These are phyloP conservation scores for Ogataea siamensis DNA, from an alignment of 805 yeast species.

Conservation along the genomic window DNA sequence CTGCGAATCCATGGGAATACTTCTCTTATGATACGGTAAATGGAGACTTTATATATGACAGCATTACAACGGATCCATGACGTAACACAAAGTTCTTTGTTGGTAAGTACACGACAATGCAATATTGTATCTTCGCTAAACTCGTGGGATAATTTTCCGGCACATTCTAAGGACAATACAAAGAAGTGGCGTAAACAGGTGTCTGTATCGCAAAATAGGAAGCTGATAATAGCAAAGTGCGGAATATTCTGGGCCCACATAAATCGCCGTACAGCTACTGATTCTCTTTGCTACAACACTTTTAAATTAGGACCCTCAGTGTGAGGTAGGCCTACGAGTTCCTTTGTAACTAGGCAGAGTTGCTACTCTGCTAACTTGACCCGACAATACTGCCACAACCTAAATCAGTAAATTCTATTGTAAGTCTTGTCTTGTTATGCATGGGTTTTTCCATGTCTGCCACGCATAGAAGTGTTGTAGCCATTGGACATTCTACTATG, in stretches of 20 bases:
- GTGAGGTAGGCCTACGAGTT: too few relatives aligned
- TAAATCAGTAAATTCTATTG: too few relatives aligned
- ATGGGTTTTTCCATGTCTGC: too few relatives aligned
- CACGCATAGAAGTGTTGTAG: too few relatives aligned
- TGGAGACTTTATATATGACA: constrained; percentile 4
- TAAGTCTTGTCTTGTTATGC: too few relatives aligned
- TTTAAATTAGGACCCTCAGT: neutral
- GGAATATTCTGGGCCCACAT: neutral
- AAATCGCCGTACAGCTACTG: neutral
- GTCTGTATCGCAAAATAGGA: neutral
- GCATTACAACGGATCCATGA: constrained; percentile 3
- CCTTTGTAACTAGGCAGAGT: too few relatives aligned
- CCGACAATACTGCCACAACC: too few relatives aligned
- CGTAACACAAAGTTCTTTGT: constrained; percentile 1
- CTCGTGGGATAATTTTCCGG: constrained; percentile 2
- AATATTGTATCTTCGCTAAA: neutral
- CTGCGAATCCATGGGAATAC: constrained; percentile 8
- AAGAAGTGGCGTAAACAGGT: neutral
- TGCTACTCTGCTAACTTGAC: too few relatives aligned
- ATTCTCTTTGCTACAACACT: neutral
- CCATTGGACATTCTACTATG: too few relatives aligned
- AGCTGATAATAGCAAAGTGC: neutral
- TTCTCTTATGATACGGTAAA: too few relatives aligned
- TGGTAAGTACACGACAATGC: neutral
- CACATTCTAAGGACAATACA: neutral